Evolutionary conservation across 371 early-diverging fungal genomes (phyloP).

Genomic region (Cokeromyces recurvatus): DNA sequence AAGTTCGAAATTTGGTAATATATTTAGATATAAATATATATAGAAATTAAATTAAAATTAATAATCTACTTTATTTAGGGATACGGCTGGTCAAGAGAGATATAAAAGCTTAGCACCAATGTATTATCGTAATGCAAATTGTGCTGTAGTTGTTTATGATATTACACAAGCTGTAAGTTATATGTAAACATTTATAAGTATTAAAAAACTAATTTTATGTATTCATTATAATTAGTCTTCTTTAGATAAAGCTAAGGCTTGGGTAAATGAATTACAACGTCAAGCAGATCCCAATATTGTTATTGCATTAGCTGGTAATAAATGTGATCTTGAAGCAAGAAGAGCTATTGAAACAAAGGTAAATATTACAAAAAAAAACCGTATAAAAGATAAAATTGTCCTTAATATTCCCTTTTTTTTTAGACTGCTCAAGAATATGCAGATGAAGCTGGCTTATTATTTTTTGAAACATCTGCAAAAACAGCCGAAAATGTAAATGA

Average conservation of each 20-base stretch:
- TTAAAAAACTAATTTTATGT: not conserved
- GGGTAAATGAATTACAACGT: slow-evolving; percentile 97
- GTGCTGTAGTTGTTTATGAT: slow-evolving; percentile 97
- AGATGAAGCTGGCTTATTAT: slow-evolving; percentile 79
- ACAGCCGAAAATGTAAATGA: slow-evolving; percentile 84
- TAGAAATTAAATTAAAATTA: not conserved
- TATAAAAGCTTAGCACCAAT: slow-evolving; percentile 98
- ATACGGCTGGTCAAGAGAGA: slow-evolving; percentile 94
- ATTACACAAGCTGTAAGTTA: slow-evolving; percentile 83
- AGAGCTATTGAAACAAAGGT: slow-evolving; percentile 71
- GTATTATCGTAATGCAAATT: slow-evolving; percentile 98
- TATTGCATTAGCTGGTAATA: slow-evolving; percentile 96
- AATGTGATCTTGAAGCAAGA: slow-evolving; percentile 80
- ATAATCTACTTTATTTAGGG: slow-evolving; percentile 50
- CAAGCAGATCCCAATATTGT: slow-evolving; percentile 95
- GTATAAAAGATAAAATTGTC: no score
- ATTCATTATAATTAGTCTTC: slow-evolving; percentile 60
- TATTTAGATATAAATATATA: not conserved
- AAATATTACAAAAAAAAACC: no score
- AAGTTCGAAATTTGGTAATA: slow-evolving; percentile 87
- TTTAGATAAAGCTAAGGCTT: slow-evolving; percentile 95
- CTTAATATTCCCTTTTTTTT: no score
- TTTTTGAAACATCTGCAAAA: slow-evolving; percentile 95
- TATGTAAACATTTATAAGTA: not conserved
- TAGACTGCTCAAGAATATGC: slow-evolving; percentile 91